Conservation (phyloP, 441 rosid genomes). For the Sinapis alba region DNA sequence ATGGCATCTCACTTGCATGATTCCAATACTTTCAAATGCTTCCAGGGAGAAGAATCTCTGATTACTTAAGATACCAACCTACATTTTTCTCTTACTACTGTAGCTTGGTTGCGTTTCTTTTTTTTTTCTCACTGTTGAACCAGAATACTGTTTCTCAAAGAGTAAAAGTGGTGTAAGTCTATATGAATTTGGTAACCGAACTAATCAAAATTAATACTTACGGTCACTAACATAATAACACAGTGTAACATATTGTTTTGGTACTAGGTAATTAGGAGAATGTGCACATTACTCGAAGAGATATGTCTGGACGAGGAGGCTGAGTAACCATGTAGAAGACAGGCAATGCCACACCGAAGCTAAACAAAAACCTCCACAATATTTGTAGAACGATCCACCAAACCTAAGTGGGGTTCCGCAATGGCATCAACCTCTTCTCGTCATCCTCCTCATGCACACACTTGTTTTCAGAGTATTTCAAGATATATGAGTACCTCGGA, state of each 20-base stretch:
- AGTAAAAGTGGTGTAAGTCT: not conserved
- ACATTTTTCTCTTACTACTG: constrained; percentile 16
- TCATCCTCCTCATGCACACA: constrained; percentile 47
- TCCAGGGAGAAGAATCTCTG: not conserved
- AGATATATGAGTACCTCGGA: no score
- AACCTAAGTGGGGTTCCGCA: constrained; percentile 49
- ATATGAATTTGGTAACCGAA: not conserved
- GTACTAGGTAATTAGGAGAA: not conserved
- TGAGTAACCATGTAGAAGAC: constrained; percentile 76
- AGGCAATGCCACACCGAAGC: constrained; percentile 72
- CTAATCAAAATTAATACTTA: not conserved
- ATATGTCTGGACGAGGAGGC: constrained; percentile 69
- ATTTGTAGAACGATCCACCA: constrained; percentile 68
- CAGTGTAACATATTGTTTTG: not conserved
- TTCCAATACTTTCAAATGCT: not conserved
- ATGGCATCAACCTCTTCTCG: constrained; percentile 55
- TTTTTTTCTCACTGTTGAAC: no score
- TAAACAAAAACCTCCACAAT: constrained; percentile 71
- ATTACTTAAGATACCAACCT: constrained; percentile 24
- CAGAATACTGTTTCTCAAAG: not conserved
- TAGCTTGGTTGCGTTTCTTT: constrained; percentile 35
- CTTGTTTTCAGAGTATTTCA: constrained; percentile 49
- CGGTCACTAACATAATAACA: not conserved
- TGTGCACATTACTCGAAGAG: constrained; percentile 54
- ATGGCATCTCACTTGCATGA: not conserved